These are phyloP conservation scores for Pinus tabuliformis DNA, from an alignment of 75 land plant genomes.

Conservation along the genomic window DNA sequence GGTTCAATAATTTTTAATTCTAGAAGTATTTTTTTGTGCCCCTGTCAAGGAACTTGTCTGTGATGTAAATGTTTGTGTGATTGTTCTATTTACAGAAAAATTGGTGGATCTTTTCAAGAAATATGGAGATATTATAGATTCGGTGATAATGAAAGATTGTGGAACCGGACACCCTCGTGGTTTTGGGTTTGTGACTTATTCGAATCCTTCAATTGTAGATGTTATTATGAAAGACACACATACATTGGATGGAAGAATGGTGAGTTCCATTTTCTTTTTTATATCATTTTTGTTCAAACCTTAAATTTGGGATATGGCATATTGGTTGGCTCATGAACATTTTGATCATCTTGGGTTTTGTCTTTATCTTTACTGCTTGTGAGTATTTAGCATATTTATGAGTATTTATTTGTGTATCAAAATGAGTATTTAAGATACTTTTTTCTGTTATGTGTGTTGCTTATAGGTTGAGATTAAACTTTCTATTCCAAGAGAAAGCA, in stretches of 20 bases:
- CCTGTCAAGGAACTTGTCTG: too few relatives aligned
- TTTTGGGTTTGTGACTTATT: conserved; percentile 83
- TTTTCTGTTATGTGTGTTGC: too few relatives aligned
- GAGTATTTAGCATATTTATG: too few relatives aligned
- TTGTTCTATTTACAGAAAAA: conserved; percentile 28
- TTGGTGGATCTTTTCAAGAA: conserved; percentile 59
- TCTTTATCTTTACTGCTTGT: too few relatives aligned
- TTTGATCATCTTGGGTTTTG: conserved; percentile 32
- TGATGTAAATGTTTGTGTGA: too few relatives aligned
- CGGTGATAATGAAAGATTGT: conserved; percentile 75
- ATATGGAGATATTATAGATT: conserved; percentile 75
- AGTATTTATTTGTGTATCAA: too few relatives aligned
- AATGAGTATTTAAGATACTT: too few relatives aligned
- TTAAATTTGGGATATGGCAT: neutral
- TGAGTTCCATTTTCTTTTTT: conserved; percentile 13
- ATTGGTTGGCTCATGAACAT: neutral
- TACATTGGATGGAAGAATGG: conserved; percentile 66
- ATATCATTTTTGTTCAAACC: neutral
- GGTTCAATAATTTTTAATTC: neutral
- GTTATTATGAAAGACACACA: conserved; percentile 55
- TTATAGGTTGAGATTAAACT: conserved; percentile 82
- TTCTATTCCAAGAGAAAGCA: conserved; percentile 77
- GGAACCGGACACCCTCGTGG: conserved; percentile 63
- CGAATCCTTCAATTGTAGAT: conserved; percentile 55
- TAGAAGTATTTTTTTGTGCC: too few relatives aligned